Evolutionary conservation across 164 flowering plant species (phyloP), one percentile per base, ranked within the genome.

Genomic region (Berberis vulgaris): DNA sequence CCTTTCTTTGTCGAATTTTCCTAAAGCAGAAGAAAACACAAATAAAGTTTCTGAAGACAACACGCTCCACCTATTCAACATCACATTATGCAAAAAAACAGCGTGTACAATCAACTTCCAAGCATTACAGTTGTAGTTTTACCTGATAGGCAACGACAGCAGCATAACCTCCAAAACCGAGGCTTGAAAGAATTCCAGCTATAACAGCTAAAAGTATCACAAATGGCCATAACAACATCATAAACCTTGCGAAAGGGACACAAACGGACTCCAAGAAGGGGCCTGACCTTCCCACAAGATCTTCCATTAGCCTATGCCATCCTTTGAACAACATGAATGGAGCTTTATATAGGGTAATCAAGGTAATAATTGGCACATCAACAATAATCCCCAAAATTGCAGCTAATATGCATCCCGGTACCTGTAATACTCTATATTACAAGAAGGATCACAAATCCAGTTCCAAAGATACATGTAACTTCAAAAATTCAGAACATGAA

Each of bases 191-290:
- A 42, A 69, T 66, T 60, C 77, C 76, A 5, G 65, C 70, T 11
- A 69, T 9, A 63, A 64, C 38, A 45, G 75, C 66, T 43, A 71
- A 53, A 55, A 64, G 7, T 56, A 80, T 80, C 1, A 60, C 69
- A 11, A 65, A 54, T 12, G 80, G 83, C 83, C 83, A 80, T 68
- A 80, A 53, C 45, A 77, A 53, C 50, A 77, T 69, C 39, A 57
- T 57, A 54, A 80, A 72, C 58, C 77, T 79, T n/a, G 79, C 80
- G 69, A 80, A 71, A 43, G 80, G 83, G 45, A 80, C 79, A 57
- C 80, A 77, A 43, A 72, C 68, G 41, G 73, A 69, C 71, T 79
- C 79, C 66, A 77, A 63, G 67, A 74, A 80, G 9, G 80, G 80
- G 6, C 77, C 83, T 9, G 69, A 76, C 62, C 77, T 71, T 49